A percentile compares a stretch with the other conserved stretches of the same genome.
Evolutionary conservation across 139 green algal species (phyloP).

Genomic region (Nannochloris sp.): DNA sequence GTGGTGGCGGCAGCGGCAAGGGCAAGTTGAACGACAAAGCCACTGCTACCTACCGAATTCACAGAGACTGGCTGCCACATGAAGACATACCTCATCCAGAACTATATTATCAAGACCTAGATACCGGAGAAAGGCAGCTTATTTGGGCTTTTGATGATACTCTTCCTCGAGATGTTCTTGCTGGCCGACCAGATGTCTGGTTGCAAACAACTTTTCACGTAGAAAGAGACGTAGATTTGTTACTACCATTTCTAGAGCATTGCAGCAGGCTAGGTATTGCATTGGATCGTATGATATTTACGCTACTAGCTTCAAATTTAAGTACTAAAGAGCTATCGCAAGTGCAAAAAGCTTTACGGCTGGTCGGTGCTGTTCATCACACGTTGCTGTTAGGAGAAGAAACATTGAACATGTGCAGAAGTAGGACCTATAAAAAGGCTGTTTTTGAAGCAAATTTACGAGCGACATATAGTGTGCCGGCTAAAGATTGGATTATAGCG

Average conservation of each 20-base stretch:
- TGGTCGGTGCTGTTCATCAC: constrained; percentile 6
- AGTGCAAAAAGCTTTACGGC: background rate
- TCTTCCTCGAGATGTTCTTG: constrained; percentile 6
- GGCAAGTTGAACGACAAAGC: background rate
- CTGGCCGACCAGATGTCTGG: background rate
- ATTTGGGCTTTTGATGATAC: constrained; percentile 11
- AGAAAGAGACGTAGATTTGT: background rate
- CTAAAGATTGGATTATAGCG: constrained; percentile 19
- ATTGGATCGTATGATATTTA: constrained; percentile 7
- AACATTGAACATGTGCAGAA: too few species aligned
- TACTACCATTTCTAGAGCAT: constrained; percentile 16
- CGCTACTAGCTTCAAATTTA: background rate
- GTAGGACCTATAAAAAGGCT: too few species aligned
- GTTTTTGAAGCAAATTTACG: too few species aligned
- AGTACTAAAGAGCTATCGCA: background rate
- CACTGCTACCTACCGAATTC: too few species aligned
- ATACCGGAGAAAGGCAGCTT: background rate
- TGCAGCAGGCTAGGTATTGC: constrained; percentile 3
- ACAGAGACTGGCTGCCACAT: too few species aligned
- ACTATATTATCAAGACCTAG: constrained; percentile 1
- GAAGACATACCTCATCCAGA: background rate
- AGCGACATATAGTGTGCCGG: too few species aligned
- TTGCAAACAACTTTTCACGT: background rate
- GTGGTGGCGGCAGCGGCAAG: background rate
- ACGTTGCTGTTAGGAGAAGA: too few species aligned